These are phyloP conservation scores for Asclepias syriaca DNA, from an alignment of 257 asterid genomes.

Conservation along the genomic window DNA sequence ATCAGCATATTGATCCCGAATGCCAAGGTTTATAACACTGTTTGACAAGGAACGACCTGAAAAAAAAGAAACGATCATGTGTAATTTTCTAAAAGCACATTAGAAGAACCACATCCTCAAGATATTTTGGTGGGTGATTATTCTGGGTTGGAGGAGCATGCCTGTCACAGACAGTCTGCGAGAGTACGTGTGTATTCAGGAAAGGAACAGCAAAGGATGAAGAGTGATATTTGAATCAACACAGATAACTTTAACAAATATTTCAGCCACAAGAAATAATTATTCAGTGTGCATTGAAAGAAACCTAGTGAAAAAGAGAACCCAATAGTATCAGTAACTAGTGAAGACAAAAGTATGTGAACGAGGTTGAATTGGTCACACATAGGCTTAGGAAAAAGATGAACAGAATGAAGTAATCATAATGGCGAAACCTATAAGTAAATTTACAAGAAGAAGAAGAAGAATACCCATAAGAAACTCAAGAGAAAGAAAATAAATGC, in stretches of 20 bases:
- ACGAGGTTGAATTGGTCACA: background rate
- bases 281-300: background rate
- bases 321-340: background rate
- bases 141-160: background rate
- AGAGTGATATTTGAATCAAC: background rate
- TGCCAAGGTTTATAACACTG: constrained; percentile 49
- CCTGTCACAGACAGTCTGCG: too few relatives aligned
- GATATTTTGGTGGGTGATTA: background rate
- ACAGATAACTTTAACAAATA: background rate
- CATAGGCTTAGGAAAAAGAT: background rate
- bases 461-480: constrained; percentile 51
- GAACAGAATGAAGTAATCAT: constrained; percentile 11
- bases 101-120: background rate
- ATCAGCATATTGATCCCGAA: constrained; percentile 44
- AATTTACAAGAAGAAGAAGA: constrained; percentile 2
- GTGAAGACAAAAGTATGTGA: background rate
- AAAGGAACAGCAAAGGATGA: background rate
- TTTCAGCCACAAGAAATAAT: background rate
- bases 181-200: background rate
- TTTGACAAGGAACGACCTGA: constrained; percentile 49
- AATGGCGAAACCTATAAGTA: background rate
- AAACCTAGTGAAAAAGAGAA: background rate
- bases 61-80: background rate
- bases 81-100: background rate
- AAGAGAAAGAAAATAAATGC: constrained; percentile 47